Evolutionary conservation across 192 early-diverging fungal species (phyloP).

Genomic region (Umbelopsis sp.): DNA sequence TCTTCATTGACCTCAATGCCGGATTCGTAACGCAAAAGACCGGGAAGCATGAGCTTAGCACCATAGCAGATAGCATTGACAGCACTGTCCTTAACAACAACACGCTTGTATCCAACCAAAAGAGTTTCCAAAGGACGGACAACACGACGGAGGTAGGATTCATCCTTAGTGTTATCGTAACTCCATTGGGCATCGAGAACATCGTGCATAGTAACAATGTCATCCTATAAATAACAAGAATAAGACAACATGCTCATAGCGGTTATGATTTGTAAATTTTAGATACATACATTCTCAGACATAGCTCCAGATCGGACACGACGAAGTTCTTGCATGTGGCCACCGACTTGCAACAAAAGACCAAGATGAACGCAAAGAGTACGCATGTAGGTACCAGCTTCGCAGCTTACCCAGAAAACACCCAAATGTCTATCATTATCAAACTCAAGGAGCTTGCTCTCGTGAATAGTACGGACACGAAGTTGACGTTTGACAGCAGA

Average conservation of each 20-base stretch:
- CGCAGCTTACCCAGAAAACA: slow-evolving; percentile 98
- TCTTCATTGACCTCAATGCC: slow-evolving; percentile 97
- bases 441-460: slow-evolving; percentile 94
- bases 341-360: slow-evolving; percentile 91
- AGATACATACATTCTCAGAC: slow-evolving; percentile 73
- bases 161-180: slow-evolving; percentile 97
- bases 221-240: slow-evolving; percentile 58
- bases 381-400: slow-evolving; percentile 99
- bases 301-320: slow-evolving; percentile 93
- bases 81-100: slow-evolving; percentile 98
- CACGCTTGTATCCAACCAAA: slow-evolving; percentile 92
- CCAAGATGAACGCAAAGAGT: slow-evolving; percentile 99
- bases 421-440: slow-evolving; percentile 96
- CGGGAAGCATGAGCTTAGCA: slow-evolving; percentile 98
- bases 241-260: not conserved
- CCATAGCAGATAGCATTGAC: slow-evolving; percentile 99
- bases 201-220: slow-evolving; percentile 98
- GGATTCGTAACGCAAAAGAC: slow-evolving; percentile 93
- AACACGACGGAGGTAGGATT: slow-evolving; percentile 92
- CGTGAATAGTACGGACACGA: slow-evolving; percentile 97
- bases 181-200: slow-evolving; percentile 98
- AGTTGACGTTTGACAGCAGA: slow-evolving; percentile 99
- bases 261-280: not conserved
- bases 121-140: slow-evolving; percentile 94
- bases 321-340: slow-evolving; percentile 99